A percentile compares a stretch with the other conserved stretches of the same genome.
These are phyloP conservation scores for Cymbomonas tetramitiformis DNA, from an alignment of 139 green algal species.

Conservation along the genomic window DNA sequence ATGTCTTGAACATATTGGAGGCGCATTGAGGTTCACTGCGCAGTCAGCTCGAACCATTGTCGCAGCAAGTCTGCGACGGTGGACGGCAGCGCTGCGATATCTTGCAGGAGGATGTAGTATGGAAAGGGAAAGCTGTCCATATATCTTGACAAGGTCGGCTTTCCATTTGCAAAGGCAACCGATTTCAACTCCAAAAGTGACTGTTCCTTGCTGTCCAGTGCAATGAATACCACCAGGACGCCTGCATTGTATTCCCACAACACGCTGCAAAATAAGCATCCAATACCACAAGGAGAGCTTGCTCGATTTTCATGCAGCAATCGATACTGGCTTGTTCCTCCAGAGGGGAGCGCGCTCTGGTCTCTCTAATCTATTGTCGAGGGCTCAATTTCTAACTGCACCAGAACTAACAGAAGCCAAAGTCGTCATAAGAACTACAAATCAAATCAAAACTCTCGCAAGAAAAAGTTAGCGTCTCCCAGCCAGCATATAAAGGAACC, in stretches of 20 bases:
- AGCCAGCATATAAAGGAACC: no score
- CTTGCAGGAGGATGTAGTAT: constrained; percentile 82
- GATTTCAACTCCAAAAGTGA: constrained; percentile 79
- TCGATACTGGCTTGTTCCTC: no score
- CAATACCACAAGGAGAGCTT: constrained; percentile 3
- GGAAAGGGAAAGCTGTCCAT: constrained; percentile 95
- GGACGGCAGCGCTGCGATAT: constrained; percentile 65
- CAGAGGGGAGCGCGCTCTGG: no score
- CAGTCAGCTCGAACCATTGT: constrained; percentile 80
- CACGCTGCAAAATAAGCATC: constrained; percentile 8
- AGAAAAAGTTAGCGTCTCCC: no score
- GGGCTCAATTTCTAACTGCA: no score
- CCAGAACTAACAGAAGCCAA: no score
- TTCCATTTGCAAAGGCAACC: constrained; percentile 71
- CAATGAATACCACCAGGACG: constrained; percentile 77
- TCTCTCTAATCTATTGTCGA: no score
- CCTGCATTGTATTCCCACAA: constrained; percentile 29
- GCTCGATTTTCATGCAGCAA: no score
- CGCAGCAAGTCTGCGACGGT: constrained; percentile 78
- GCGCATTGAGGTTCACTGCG: neutral
- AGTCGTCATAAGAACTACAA: no score
- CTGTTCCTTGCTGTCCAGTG: constrained; percentile 30
- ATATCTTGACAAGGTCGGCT: constrained; percentile 80
- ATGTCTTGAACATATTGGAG: neutral
- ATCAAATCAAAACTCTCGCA: no score